A percentile compares a stretch with the other conserved stretches of the same genome.
phyloP scores from a whole-genome alignment of 495 filamentous ascomycete species.

The Hypoxylon crocopeplum region DNA sequence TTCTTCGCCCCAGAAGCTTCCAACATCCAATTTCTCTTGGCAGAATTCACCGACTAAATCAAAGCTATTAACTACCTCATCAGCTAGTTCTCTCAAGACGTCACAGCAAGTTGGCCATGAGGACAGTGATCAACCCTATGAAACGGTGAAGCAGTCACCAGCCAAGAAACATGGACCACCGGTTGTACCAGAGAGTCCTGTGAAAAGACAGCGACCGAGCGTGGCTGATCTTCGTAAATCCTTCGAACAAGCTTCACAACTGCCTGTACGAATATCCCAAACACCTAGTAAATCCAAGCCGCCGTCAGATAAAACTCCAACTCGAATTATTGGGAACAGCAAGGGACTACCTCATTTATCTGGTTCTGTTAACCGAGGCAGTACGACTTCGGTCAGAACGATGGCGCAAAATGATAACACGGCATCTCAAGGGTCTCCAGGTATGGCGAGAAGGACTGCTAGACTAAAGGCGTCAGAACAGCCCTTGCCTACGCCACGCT shows the following conservation, averaged over 20 bases:
- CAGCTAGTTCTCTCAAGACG: slow-evolving; percentile 2
- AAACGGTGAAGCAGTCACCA: neutral
- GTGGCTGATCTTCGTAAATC: slow-evolving; percentile 47
- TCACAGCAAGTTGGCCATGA: neutral
- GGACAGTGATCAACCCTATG: neutral
- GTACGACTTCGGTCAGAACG: neutral
- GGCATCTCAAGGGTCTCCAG: neutral
- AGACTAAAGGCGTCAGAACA: slow-evolving; percentile 1
- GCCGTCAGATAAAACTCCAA: neutral
- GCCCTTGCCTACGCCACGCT: neutral
- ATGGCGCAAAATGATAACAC: neutral
- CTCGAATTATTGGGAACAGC: neutral
- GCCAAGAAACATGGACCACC: neutral
- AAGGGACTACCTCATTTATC: slow-evolving; percentile 2
- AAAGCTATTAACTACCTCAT: slow-evolving; percentile 10
- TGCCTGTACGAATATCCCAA: neutral
- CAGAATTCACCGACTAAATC: slow-evolving; percentile 20
- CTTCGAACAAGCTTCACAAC: slow-evolving; percentile 37
- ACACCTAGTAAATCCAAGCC: slow-evolving; percentile 1
- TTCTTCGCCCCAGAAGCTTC: slow-evolving; percentile 5
- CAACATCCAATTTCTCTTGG: slow-evolving; percentile 4
- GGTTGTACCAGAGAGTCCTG: neutral
- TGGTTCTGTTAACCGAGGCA: neutral
- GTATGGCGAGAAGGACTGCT: neutral
- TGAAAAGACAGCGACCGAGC: slow-evolving; percentile 38